Percentiles rank a stretch among this genome's conserved stretches.
Conservation (phyloP, 768 basidiomycete genomes). For the Tricholoma terreum region DNA sequence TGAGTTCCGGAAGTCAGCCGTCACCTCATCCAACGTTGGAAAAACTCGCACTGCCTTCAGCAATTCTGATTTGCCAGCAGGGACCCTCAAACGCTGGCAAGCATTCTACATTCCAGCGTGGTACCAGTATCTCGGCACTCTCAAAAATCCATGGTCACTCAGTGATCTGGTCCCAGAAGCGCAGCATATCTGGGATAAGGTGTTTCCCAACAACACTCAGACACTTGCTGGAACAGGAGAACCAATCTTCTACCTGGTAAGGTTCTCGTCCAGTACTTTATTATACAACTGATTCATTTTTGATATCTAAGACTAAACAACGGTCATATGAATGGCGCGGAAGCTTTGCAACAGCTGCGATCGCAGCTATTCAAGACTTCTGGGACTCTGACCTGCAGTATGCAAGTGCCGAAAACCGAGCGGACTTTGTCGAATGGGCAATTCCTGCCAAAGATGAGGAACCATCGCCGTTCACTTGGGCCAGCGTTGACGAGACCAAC, state of each 20-base stretch:
- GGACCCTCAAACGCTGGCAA: constrained; percentile 2
- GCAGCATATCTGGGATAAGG: constrained; percentile 4
- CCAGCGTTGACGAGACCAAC: background rate
- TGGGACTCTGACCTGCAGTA: constrained; percentile 1
- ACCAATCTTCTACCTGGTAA: constrained; percentile 2
- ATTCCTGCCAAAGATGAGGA: background rate
- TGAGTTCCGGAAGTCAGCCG: background rate
- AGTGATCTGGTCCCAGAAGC: constrained; percentile 1
- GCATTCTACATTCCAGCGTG: constrained; percentile 1
- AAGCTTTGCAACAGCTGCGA: background rate
- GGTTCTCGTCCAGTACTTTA: background rate
- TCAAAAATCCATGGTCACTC: constrained; percentile 2
- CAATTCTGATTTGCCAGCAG: background rate
- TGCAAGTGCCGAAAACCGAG: background rate
- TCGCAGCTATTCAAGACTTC: background rate
- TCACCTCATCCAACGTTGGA: background rate
- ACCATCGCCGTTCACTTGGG: background rate
- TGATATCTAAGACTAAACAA: background rate
- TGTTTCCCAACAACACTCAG: constrained; percentile 3
- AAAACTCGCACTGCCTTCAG: background rate
- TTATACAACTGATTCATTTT: background rate
- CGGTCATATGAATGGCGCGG: constrained; percentile 5
- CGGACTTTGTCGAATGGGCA: constrained; percentile 1
- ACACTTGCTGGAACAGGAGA: background rate
- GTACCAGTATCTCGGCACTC: constrained; percentile 1